Base-by-base conservation (phyloP, 116 monocot genomes). In the Cymodocea nodosa region DNA sequence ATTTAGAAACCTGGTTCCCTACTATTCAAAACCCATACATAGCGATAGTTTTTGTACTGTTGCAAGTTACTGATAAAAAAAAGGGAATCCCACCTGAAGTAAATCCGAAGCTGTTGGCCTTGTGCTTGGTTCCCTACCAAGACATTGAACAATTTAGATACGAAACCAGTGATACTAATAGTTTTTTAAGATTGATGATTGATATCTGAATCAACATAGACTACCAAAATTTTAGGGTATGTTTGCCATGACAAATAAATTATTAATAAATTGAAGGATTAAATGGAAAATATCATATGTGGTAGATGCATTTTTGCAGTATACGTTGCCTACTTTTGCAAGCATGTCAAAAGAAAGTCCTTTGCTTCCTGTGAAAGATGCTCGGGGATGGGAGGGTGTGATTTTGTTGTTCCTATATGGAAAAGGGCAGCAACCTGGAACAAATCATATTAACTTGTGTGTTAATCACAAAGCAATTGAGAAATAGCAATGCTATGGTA, bases 281-380 rank as follows among this genome's bases (percentile, higher is more conserved):
- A 44, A 44, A 44, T 44, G 12, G 44, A 6, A 44, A 44, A 44
- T 44, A 44, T 44, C 39, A 39, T 44, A 1, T 44, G 44, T 44
- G 44, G 44, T 44, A 44, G 12, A 44, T 44, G 3, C 12, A 44
- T 10, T 12, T 44, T 44, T 10, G 1, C 8, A 44, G 44, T 44
- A 62, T 62, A 3, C 19, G 62, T 62, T 34, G 39, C 52, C n/a
- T 63, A 74, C 68, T 67, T 63, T 48, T 88, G 91, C 60, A 91
- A 84, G 71, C 97, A 97, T 79, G 91, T 97, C 65, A 91, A 73
- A 71, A 97, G 92, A 75, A 97, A 97, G 76, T 88, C 87, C 71
- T 88, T 91, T 2, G 97, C 97, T 70, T 91, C 82, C 50, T 64
- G 69, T 14, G 97, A 91, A 40, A 97, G 84, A 72, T 91, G 88